Conservation (phyloP, 1,284 basidiomycete genomes). For the Sutorius eximius region DNA sequence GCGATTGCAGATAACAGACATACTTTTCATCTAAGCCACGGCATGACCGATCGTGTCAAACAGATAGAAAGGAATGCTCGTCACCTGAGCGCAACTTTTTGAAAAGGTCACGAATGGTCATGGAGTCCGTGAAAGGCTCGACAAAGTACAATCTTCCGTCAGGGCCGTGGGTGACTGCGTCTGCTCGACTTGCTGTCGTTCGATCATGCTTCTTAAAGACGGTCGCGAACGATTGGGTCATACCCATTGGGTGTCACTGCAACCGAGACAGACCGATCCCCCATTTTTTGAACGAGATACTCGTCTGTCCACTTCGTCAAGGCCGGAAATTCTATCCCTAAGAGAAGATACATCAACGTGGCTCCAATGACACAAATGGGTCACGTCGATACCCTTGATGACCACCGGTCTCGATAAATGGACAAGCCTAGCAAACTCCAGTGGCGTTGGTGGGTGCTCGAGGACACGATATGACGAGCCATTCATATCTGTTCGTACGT, state of each 20-base stretch:
- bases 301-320: slow-evolving; percentile 58
- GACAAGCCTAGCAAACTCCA: slow-evolving; percentile 74
- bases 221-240: slow-evolving; percentile 14
- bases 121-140: slow-evolving; percentile 70
- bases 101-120: slow-evolving; percentile 65
- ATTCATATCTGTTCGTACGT: slow-evolving; percentile 56
- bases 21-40: slow-evolving; percentile 21
- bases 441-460: slow-evolving; percentile 57
- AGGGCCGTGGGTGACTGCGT: slow-evolving; percentile 63
- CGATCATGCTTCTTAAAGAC: slow-evolving; percentile 1
- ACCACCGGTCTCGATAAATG: slow-evolving; percentile 78
- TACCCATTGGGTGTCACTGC: slow-evolving; percentile 86
- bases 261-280: slow-evolving; percentile 59
- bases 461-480: slow-evolving; percentile 56
- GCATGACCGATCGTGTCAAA: neutral
- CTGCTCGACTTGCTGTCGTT: slow-evolving; percentile 42
- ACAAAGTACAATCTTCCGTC: slow-evolving; percentile 70
- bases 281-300: slow-evolving; percentile 60
- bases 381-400: slow-evolving; percentile 55
- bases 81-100: slow-evolving; percentile 42
- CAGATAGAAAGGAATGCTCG: neutral
- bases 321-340: slow-evolving; percentile 46
- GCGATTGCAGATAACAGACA: slow-evolving; percentile 81
- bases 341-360: slow-evolving; percentile 2
- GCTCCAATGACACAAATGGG: neutral